Evolutionary conservation across 441 rosid genomes (phyloP).

Genomic region (Flueggea neowawraea): DNA sequence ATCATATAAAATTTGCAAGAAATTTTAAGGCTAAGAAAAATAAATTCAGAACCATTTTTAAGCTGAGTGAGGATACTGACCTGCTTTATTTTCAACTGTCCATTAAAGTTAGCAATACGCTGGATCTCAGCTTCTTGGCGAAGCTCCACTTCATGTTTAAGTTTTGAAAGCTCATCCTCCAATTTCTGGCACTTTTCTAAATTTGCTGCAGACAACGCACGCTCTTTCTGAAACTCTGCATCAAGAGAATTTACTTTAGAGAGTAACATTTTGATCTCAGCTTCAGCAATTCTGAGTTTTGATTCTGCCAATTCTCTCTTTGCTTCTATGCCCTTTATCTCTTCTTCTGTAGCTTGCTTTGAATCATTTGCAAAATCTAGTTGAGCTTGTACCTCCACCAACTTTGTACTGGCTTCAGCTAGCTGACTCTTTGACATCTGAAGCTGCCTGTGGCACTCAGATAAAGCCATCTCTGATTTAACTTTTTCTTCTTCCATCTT

Average conservation of each 20-base stretch:
- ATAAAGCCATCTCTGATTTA: slow-evolving; percentile 45
- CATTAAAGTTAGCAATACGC: slow-evolving; percentile 29
- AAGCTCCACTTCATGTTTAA: slow-evolving; percentile 41
- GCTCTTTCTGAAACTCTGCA: slow-evolving; percentile 44
- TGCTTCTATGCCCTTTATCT: slow-evolving; percentile 36
- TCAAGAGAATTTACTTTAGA: slow-evolving; percentile 46
- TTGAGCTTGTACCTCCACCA: slow-evolving; percentile 41
- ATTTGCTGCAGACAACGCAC: slow-evolving; percentile 39
- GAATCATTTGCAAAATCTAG: slow-evolving; percentile 47
- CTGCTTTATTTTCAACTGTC: slow-evolving; percentile 57
- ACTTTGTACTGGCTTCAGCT: slow-evolving; percentile 38
- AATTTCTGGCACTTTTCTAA: slow-evolving; percentile 36
- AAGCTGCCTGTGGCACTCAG: slow-evolving; percentile 38
- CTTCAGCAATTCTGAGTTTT: slow-evolving; percentile 48
- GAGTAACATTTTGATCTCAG: slow-evolving; percentile 47
- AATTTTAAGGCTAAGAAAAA: too few species aligned
- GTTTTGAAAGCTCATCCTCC: slow-evolving; percentile 52
- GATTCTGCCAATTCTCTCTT: slow-evolving; percentile 52
- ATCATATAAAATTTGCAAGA: too few species aligned
- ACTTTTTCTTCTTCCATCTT: slow-evolving; percentile 57
- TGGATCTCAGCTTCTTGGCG: slow-evolving; percentile 31
- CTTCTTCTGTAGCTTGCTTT: slow-evolving; percentile 51
- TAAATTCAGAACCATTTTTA: not conserved
- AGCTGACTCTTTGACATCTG: slow-evolving; percentile 32
- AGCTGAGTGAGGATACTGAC: slow-evolving; percentile 27